These are phyloP conservation scores for Aspergillus felis DNA, from an alignment of 2,329 filamentous ascomycete genomes.

Conservation along the genomic window DNA sequence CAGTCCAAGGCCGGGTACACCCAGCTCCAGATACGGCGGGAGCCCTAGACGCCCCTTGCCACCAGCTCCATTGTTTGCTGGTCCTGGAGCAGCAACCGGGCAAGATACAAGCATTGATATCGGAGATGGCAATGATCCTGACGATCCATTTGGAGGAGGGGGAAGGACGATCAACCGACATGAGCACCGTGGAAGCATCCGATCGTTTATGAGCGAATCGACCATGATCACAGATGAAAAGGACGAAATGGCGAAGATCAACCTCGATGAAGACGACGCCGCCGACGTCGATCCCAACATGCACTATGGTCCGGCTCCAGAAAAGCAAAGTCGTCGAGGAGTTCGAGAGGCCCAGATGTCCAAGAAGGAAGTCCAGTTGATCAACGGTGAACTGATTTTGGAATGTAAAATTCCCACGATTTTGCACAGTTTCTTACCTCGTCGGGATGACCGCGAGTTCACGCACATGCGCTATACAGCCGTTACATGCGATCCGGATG, in stretches of 20 bases:
- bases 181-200: slow-evolving; percentile 54
- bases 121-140: slow-evolving; percentile 61
- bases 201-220: slow-evolving; percentile 59
- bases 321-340: slow-evolving; percentile 81
- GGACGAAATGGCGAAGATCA: slow-evolving; percentile 38
- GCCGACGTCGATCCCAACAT: slow-evolving; percentile 53
- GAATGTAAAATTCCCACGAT: slow-evolving; percentile 99
- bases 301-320: slow-evolving; percentile 82
- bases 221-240: slow-evolving; percentile 55
- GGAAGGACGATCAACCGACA: slow-evolving; percentile 41
- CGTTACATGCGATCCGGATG: slow-evolving; percentile 95
- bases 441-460: slow-evolving; percentile 90
- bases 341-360: slow-evolving; percentile 83
- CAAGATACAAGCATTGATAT: slow-evolving; percentile 45
- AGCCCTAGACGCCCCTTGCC: slow-evolving; percentile 84
- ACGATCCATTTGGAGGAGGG: slow-evolving; percentile 67
- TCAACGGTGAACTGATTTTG: slow-evolving; percentile 95
- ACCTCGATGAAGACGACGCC: slow-evolving; percentile 43
- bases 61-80: slow-evolving; percentile 78
- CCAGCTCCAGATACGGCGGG: slow-evolving; percentile 81
- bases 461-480: slow-evolving; percentile 99
- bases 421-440: slow-evolving; percentile 90
- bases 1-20: slow-evolving; percentile 82
- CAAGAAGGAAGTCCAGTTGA: slow-evolving; percentile 89
- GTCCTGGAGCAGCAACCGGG: slow-evolving; percentile 40